Conservation (phyloP, 2,329 filamentous ascomycete genomes). For the Helotiales sp. region DNA sequence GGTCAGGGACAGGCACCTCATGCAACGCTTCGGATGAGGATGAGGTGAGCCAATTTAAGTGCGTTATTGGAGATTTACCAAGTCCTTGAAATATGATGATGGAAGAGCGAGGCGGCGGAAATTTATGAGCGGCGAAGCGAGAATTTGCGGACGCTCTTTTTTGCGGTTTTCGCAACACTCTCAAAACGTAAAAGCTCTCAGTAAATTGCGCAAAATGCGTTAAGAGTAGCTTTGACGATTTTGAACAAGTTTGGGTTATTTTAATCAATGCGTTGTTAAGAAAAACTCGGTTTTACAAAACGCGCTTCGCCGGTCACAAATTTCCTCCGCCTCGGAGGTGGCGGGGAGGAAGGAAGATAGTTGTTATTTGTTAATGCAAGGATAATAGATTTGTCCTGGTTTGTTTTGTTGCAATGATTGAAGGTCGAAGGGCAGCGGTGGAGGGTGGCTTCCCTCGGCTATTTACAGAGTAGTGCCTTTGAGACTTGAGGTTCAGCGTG, state of each 20-base stretch:
- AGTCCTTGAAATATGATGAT: neutral
- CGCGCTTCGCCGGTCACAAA: no score
- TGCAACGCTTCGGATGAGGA: neutral
- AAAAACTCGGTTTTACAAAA: no score
- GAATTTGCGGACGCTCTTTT: no score
- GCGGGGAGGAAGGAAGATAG: no score
- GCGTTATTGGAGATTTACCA: neutral
- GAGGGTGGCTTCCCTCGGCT: neutral
- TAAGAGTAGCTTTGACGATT: no score
- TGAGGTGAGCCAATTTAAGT: neutral
- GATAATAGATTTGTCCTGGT: neutral
- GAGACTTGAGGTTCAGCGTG: neutral
- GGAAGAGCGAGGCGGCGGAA: neutral
- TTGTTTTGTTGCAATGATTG: neutral
- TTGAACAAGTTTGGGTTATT: no score
- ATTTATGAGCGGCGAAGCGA: neutral
- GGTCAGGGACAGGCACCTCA: neutral
- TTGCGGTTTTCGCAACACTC: no score
- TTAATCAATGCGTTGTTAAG: no score
- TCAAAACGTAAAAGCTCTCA: no score
- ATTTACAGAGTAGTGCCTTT: neutral
- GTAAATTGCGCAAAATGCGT: no score
- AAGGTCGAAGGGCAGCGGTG: neutral
- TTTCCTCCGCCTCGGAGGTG: no score
- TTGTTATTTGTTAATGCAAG: no score